These are phyloP conservation scores for Linum trigynum DNA, from an alignment of 345 rosid species.

Conservation along the genomic window DNA sequence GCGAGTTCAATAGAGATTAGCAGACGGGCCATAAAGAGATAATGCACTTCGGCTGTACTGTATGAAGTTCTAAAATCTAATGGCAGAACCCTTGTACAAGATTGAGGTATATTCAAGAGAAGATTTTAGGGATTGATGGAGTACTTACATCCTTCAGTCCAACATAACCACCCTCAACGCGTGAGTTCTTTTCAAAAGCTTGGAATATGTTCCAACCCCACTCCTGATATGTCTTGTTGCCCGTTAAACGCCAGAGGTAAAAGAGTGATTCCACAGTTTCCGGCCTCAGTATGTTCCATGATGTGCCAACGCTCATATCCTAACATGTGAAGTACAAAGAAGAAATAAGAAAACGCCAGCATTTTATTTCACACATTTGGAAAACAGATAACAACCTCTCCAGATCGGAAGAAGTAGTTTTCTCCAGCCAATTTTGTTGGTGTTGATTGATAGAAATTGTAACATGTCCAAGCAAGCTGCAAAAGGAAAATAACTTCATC, in stretches of 20 bases:
- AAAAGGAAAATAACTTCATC: not conserved
- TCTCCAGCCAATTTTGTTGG: conserved; percentile 94
- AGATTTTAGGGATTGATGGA: not conserved
- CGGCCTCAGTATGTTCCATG: conserved; percentile 94
- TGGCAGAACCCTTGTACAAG: no score
- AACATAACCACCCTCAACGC: conserved; percentile 75
- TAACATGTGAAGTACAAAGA: conserved; percentile 14
- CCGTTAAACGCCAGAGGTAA: conserved; percentile 92
- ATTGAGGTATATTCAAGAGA: no score
- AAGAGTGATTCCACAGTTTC: conserved; percentile 94
- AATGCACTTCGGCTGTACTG: no score
- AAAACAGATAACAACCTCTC: conserved; percentile 36
- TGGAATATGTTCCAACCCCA: conserved; percentile 99
- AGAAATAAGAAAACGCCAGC: not conserved
- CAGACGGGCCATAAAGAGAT: no score
- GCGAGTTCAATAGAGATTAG: no score
- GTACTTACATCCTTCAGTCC: conserved; percentile 88
- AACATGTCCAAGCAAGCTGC: conserved; percentile 99
- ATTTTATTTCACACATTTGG: not conserved
- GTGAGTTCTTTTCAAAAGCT: conserved; percentile 91
- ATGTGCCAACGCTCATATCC: conserved; percentile 98
- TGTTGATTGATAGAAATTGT: conserved; percentile 88
- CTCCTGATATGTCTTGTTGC: conserved; percentile 85
- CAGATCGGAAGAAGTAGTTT: conserved; percentile 76
- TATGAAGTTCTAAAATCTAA: no score